A percentile compares a stretch with the other conserved stretches of the same genome.
Evolutionary conservation across 495 filamentous ascomycete species (phyloP).

Genomic region (Penicillium herquei): DNA sequence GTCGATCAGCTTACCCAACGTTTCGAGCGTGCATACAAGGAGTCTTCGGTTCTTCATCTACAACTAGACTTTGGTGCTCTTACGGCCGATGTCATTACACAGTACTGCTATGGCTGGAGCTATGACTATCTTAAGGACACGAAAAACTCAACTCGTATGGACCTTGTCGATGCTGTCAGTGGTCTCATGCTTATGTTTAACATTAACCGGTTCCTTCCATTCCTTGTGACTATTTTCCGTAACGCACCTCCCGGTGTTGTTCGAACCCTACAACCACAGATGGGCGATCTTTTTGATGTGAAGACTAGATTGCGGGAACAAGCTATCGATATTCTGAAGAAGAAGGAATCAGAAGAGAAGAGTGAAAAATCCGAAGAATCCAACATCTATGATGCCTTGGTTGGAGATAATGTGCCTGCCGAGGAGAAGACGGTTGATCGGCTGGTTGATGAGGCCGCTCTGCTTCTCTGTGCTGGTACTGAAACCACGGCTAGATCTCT

Average conservation of each 20-base stretch:
- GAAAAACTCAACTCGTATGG: slow-evolving; percentile 1
- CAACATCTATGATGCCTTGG: slow-evolving; percentile 17
- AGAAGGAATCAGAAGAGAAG: slow-evolving; percentile 12
- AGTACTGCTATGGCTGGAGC: slow-evolving; percentile 37
- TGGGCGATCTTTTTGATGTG: slow-evolving; percentile 21
- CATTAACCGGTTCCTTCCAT: slow-evolving; percentile 5
- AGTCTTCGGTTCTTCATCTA: slow-evolving; percentile 29
- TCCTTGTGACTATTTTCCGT: slow-evolving; percentile 10
- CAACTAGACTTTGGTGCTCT: slow-evolving; percentile 36
- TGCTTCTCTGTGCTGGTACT: slow-evolving; percentile 32
- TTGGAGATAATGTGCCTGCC: slow-evolving; percentile 11
- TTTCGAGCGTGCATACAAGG: not conserved
- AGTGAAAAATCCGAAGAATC: slow-evolving; percentile 15
- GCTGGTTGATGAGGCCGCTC: slow-evolving; percentile 28
- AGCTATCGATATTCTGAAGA: slow-evolving; percentile 17
- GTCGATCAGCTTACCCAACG: slow-evolving; percentile 6
- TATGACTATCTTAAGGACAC: slow-evolving; percentile 15
- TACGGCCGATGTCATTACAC: slow-evolving; percentile 45
- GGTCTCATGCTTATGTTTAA: slow-evolving; percentile 1
- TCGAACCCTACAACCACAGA: slow-evolving; percentile 21
- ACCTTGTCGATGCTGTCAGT: slow-evolving; percentile 9
- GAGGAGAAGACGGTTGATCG: slow-evolving; percentile 24
- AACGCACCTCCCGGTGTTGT: slow-evolving; percentile 17
- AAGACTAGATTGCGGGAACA: slow-evolving; percentile 19
- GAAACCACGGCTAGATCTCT: slow-evolving; percentile 33